Conservation (phyloP, 2,329 filamentous ascomycete species). For the Diplocarpon rosae region DNA sequence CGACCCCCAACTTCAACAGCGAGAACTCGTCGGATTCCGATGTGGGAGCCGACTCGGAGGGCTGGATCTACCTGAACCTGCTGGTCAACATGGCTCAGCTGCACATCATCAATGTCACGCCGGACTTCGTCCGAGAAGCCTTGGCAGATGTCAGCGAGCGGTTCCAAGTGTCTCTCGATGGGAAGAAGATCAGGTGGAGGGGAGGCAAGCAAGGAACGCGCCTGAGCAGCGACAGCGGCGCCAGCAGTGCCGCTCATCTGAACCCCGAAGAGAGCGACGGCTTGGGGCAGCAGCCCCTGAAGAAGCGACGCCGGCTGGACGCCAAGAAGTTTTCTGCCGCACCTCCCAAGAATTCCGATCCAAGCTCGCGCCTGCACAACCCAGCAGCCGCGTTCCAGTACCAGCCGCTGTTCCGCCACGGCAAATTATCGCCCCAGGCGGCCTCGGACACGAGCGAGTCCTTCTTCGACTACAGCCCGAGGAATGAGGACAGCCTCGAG, state of each 20-base stretch:
- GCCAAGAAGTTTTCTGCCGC: slow-evolving; percentile 11
- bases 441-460: slow-evolving; percentile 39
- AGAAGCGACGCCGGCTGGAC: slow-evolving; percentile 21
- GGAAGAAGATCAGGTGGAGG: slow-evolving; percentile 70
- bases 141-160: slow-evolving; percentile 59
- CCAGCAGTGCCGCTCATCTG: slow-evolving; percentile 36
- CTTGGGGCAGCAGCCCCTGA: slow-evolving; percentile 11
- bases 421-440: slow-evolving; percentile 34
- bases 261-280: slow-evolving; percentile 24
- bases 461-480: slow-evolving; percentile 1
- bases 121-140: slow-evolving; percentile 64
- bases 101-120: slow-evolving; percentile 74
- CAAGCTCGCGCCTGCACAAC: slow-evolving; percentile 15
- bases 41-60: slow-evolving; percentile 52
- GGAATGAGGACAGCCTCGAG: neutral
- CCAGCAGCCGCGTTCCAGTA: slow-evolving; percentile 46
- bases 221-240: slow-evolving; percentile 53
- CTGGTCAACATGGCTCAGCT: slow-evolving; percentile 74
- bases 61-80: slow-evolving; percentile 76
- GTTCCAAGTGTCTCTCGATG: slow-evolving; percentile 68
- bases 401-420: slow-evolving; percentile 49
- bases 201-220: slow-evolving; percentile 55
- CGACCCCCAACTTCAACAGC: slow-evolving; percentile 43
- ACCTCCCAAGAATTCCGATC: slow-evolving; percentile 1
- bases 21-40: slow-evolving; percentile 40